phyloP scores from a whole-genome alignment of 2,329 filamentous ascomycete genomes.

The Dothideomycetes sp. region DNA sequence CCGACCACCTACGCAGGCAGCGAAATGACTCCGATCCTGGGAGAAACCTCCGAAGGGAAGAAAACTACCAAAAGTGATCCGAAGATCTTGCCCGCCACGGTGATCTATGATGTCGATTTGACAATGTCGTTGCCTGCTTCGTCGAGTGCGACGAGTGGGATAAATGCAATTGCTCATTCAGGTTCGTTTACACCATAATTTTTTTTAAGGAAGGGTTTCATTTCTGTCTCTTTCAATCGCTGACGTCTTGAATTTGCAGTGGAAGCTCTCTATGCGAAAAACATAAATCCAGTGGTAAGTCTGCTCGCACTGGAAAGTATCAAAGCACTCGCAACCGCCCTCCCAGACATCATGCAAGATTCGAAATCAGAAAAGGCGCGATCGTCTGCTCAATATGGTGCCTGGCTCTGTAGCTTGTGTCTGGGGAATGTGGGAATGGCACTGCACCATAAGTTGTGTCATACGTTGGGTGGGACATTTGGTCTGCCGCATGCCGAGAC shows the following conservation, averaged over 20 bases:
- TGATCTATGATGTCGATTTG: constrained; percentile 57
- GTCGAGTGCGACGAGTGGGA: constrained; percentile 49
- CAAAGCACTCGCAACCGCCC: constrained; percentile 42
- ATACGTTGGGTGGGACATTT: constrained; percentile 55
- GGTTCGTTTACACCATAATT: constrained; percentile 27
- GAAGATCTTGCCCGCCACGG: constrained; percentile 50
- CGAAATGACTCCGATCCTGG: constrained; percentile 57
- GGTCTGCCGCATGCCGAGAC: constrained; percentile 57
- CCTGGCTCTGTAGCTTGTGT: constrained; percentile 55
- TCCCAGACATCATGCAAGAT: constrained; percentile 44
- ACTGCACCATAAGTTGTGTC: constrained; percentile 60
- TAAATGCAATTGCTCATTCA: constrained; percentile 58
- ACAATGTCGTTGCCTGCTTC: constrained; percentile 48
- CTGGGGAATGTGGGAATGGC: constrained; percentile 53
- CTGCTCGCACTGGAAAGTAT: constrained; percentile 51
- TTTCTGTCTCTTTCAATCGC: too few species aligned
- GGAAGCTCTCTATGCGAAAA: constrained; percentile 54
- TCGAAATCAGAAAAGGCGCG: constrained; percentile 40
- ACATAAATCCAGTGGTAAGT: constrained; percentile 51
- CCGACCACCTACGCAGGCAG: constrained; percentile 30
- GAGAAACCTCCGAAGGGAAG: constrained; percentile 49
- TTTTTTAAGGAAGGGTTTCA: too few species aligned
- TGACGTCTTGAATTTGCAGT: constrained; percentile 29
- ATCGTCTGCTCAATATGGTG: constrained; percentile 49
- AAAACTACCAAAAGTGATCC: constrained; percentile 51